These are phyloP conservation scores for Komagataella kurtzmanii DNA, from an alignment of 805 yeast genomes.

Conservation along the genomic window DNA sequence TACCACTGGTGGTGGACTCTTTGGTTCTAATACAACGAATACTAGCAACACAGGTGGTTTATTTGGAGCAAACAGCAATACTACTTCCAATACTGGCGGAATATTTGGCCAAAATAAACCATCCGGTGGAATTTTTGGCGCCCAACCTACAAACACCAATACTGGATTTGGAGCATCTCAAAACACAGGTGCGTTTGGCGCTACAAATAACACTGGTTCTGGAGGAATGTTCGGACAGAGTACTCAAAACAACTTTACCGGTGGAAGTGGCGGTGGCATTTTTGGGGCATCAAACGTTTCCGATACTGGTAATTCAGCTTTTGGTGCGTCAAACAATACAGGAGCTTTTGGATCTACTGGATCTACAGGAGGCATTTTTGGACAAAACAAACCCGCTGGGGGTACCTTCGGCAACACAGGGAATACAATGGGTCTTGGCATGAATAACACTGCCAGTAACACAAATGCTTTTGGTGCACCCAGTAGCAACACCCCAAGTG, in stretches of 20 bases:
- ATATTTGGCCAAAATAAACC: slow-evolving; percentile 17
- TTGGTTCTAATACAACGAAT: slow-evolving; percentile 21
- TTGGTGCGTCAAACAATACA: slow-evolving; percentile 19
- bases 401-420: slow-evolving; percentile 5
- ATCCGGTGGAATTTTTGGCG: slow-evolving; percentile 21
- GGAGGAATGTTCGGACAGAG: slow-evolving; percentile 8
- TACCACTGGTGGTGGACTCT: slow-evolving; percentile 21
- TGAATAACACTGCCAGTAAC: slow-evolving; percentile 11
- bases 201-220: slow-evolving; percentile 3
- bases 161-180: slow-evolving; percentile 9
- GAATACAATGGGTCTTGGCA: slow-evolving; percentile 10
- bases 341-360: slow-evolving; percentile 4
- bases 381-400: slow-evolving; percentile 13
- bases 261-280: slow-evolving; percentile 17
- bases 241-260: background rate
- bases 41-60: slow-evolving; percentile 8
- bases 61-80: slow-evolving; percentile 10
- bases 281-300: slow-evolving; percentile 20
- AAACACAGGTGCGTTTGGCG: slow-evolving; percentile 10
- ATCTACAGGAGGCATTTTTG: slow-evolving; percentile 25
- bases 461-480: slow-evolving; percentile 14
- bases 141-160: slow-evolving; percentile 8
- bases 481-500: slow-evolving; percentile 7
- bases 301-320: slow-evolving; percentile 2
- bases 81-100: slow-evolving; percentile 14